Percentiles rank a stretch among this genome's conserved stretches.
phyloP scores from a whole-genome alignment of 78 protist genomes.

The Dictyostelium intermedium region DNA sequence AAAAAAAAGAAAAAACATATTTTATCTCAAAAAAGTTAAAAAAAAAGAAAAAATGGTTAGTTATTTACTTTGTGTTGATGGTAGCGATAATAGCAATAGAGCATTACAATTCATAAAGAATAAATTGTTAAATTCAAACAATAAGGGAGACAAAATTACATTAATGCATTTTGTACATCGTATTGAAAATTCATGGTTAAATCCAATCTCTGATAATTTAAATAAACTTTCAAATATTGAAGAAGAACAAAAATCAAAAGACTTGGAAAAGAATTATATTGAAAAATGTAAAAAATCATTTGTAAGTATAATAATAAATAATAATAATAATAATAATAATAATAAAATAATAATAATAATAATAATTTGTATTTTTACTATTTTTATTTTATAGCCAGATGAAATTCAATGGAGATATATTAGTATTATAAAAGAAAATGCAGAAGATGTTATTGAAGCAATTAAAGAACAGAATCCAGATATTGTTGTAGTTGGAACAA shows the following conservation, averaged over 20 bases:
- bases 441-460: neutral
- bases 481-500: constrained; percentile 24
- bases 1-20: neutral
- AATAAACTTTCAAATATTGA: constrained; percentile 17
- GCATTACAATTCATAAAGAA: constrained; percentile 3
- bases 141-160: neutral
- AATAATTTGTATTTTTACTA: neutral
- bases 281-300: constrained; percentile 10
- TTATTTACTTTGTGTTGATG: constrained; percentile 50
- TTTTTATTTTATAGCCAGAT: neutral
- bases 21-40: neutral
- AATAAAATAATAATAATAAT: neutral
- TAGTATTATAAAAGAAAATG: neutral
- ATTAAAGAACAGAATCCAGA: constrained; percentile 19
- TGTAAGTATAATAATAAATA: neutral
- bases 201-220: constrained; percentile 33
- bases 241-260: constrained; percentile 1
- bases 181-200: neutral
- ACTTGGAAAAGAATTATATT: neutral
- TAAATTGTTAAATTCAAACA: neutral
- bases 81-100: neutral
- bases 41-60: neutral
- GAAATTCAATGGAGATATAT: neutral
- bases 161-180: constrained; percentile 19
- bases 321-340: neutral